Conservation (phyloP, 768 basidiomycete species). For the Mycena sanguinolenta region DNA sequence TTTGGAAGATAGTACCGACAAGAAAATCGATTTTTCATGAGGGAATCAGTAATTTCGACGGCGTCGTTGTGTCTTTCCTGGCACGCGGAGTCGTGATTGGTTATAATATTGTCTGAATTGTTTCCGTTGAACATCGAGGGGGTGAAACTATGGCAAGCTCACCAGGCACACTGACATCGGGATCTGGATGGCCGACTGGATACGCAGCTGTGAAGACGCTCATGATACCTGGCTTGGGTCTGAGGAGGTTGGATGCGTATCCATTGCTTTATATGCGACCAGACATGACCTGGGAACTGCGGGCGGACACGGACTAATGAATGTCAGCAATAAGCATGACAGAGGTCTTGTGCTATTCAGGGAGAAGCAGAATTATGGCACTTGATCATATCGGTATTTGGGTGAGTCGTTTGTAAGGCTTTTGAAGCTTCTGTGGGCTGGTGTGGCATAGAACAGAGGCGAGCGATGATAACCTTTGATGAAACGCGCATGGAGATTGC, state of each 20-base stretch:
- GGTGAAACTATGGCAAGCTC: background rate
- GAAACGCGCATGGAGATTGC: too few relatives aligned
- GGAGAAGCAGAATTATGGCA: too few relatives aligned
- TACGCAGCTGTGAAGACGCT: slow-evolving; percentile 29
- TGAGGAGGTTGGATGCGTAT: background rate
- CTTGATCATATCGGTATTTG: background rate
- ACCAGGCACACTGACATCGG: slow-evolving; percentile 18
- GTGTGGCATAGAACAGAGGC: background rate
- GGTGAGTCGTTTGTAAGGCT: slow-evolving; percentile 3
- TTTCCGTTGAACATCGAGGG: background rate
- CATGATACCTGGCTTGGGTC: slow-evolving; percentile 4
- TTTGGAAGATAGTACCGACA: slow-evolving; percentile 32
- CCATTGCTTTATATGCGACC: background rate
- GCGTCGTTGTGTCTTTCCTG: slow-evolving; percentile 6
- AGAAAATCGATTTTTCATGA: slow-evolving; percentile 37
- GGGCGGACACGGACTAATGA: background rate
- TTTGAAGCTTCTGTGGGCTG: background rate
- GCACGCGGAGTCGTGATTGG: slow-evolving; percentile 20
- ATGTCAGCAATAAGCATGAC: background rate
- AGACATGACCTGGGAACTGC: slow-evolving; percentile 1
- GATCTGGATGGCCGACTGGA: slow-evolving; percentile 26
- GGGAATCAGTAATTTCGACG: slow-evolving; percentile 18
- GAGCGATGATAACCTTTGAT: too few relatives aligned
- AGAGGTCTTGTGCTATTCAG: background rate
- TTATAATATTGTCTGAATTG: background rate